Evolutionary conservation across 768 basidiomycete genomes (phyloP).

Genomic region (Amanita muscaria): DNA sequence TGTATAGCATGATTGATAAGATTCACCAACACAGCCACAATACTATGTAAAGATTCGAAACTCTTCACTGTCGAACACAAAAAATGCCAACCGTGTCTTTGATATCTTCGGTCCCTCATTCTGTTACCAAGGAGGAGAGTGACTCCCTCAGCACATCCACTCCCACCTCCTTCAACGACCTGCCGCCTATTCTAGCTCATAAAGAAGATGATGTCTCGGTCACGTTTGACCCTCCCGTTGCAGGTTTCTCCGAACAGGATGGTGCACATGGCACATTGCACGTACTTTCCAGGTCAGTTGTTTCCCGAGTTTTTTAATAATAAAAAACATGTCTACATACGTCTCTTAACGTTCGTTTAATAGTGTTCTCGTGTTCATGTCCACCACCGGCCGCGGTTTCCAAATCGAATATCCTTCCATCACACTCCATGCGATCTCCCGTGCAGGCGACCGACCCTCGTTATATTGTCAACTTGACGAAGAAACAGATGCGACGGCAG

Average conservation of each 20-base stretch:
- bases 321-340: too few species aligned
- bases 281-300: constrained; percentile 71
- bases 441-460: constrained; percentile 53
- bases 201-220: constrained; percentile 64
- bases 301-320: not conserved
- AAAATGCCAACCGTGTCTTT: constrained; percentile 32
- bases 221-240: constrained; percentile 58
- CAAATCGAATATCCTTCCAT: constrained; percentile 84
- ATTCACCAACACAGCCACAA: too few species aligned
- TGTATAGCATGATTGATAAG: too few species aligned
- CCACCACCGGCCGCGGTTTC: constrained; percentile 62
- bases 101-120: constrained; percentile 29
- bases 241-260: constrained; percentile 47
- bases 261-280: constrained; percentile 61
- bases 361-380: constrained; percentile 69
- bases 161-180: constrained; percentile 74
- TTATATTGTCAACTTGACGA: constrained; percentile 96
- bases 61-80: too few species aligned
- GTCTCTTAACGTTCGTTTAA: too few species aligned
- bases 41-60: too few species aligned
- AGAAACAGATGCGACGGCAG: constrained; percentile 19
- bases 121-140: constrained; percentile 55
- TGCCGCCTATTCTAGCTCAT: constrained; percentile 76
- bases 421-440: constrained; percentile 88
- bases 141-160: constrained; percentile 62